Evolutionary conservation across 1,139 yeast species (phyloP).

Genomic region (Suhomyces taliae): DNA sequence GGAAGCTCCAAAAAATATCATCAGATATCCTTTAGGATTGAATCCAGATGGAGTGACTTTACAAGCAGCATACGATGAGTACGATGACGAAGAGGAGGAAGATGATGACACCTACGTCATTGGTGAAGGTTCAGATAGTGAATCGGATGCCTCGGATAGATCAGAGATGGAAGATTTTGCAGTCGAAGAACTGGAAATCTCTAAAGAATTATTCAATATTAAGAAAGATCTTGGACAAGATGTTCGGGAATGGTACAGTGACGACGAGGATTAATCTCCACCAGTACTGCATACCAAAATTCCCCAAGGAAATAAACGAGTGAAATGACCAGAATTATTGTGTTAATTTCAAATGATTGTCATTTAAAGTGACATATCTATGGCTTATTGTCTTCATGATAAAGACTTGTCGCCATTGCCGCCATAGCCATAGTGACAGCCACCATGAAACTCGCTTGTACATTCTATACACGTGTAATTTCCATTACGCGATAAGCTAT

Average conservation of each 20-base stretch:
- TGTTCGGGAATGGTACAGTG: conserved; percentile 18
- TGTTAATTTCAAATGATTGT: too few species aligned
- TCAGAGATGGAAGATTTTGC: conserved; percentile 13
- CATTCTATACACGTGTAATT: neutral
- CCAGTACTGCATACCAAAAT: too few species aligned
- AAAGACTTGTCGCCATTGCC: neutral
- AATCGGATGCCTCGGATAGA: conserved; percentile 14
- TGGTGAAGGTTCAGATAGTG: conserved; percentile 11
- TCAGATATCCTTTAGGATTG: neutral
- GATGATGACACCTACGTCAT: conserved; percentile 30
- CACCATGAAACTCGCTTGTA: neutral
- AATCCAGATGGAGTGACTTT: too few species aligned
- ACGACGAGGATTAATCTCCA: conserved; percentile 10
- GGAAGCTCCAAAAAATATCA: conserved; percentile 5
- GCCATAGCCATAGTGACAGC: neutral
- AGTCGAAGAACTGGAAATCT: conserved; percentile 10
- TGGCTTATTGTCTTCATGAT: neutral
- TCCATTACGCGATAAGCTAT: neutral
- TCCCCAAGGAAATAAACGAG: too few species aligned
- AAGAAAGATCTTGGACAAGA: conserved; percentile 13
- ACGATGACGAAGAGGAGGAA: conserved; percentile 22
- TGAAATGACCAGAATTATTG: too few species aligned
- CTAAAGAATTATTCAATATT: conserved; percentile 15
- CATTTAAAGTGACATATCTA: too few species aligned
- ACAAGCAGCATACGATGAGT: conserved; percentile 18